Evolutionary conservation across 495 filamentous ascomycete species (phyloP), one percentile per base, ranked within the genome.

Genomic region (Annulohypoxylon bovei): DNA sequence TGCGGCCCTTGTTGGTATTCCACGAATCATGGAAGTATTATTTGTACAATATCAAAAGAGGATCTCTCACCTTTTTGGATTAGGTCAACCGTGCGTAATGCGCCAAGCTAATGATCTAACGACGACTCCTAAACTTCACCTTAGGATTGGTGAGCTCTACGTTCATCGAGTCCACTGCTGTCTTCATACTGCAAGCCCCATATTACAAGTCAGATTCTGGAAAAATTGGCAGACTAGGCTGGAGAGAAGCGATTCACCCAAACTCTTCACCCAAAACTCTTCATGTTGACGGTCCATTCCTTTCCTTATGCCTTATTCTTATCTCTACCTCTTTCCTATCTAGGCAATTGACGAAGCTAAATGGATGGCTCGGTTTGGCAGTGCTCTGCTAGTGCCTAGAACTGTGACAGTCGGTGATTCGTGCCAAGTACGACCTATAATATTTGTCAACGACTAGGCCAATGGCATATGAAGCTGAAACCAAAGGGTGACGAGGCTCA

Each of bases 371-470:
- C 65, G 14, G 47, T 46, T 50, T 62, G 40, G 46, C 40, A 65
- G 32, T 54, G 59, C 52, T 33, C 55, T 57, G n/a, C 33, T 62
- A 20, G 18, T 50, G 42, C 47, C 59, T 32, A 56, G 50, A 64
- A 30, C 49, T 56, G 30, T 32, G 35, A 64, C 6, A 16, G 44
- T 55, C 46, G 37, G 40, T 42, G 63, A 52, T 67, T 67, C 52
- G 53, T 64, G 44, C 59, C 53, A 71, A 62, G 56, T 62, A 37
- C 11, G 23, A 20, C 4, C 25, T 49, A n/a, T 44, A 33, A 53
- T 59, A 72, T 72, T 68, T 68, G 69, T 72, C 69, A 72, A 59
- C 28, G n/a, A 32, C 53, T 32, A 61, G 27, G n/a, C 70, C 65
- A 72, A 68, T 72, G 14, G 65, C 28, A 65, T 2, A 32, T 33